Evolutionary conservation across 805 yeast species (phyloP).

Genomic region (Pichia paraexigua): DNA sequence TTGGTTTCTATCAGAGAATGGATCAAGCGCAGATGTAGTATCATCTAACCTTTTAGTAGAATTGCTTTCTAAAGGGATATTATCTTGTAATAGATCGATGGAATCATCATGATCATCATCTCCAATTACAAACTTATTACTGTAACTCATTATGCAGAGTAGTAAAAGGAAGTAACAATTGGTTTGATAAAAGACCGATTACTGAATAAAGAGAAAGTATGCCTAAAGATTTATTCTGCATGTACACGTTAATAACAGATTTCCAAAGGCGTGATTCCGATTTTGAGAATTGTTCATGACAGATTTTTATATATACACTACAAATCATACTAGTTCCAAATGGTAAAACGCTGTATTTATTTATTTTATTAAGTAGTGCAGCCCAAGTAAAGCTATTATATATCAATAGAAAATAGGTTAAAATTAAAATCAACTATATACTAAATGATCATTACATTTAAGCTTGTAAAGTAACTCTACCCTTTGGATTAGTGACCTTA

Average conservation of each 20-base stretch:
- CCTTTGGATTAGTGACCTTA: constrained; percentile 98
- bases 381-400: background rate
- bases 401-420: constrained; percentile 4
- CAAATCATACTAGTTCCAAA: background rate
- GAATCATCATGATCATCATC: constrained; percentile 14
- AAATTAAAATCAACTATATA: constrained; percentile 9
- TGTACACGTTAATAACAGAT: background rate
- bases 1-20: constrained; percentile 11
- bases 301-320: too few relatives aligned
- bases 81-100: constrained; percentile 16
- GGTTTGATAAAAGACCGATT: background rate
- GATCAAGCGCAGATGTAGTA: constrained; percentile 7
- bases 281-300: background rate
- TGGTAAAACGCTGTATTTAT: background rate
- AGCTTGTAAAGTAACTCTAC: constrained; percentile 97
- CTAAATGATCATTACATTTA: constrained; percentile 33
- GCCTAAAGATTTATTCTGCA: background rate
- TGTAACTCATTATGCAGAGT: constrained; percentile 7
- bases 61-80: background rate
- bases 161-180: background rate
- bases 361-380: background rate
- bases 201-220: background rate
- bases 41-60: background rate
- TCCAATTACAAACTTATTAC: constrained; percentile 9
- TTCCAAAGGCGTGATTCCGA: background rate